These are phyloP conservation scores for Apiospora sp. DNA, from an alignment of 2,329 filamentous ascomycete genomes.

Conservation along the genomic window DNA sequence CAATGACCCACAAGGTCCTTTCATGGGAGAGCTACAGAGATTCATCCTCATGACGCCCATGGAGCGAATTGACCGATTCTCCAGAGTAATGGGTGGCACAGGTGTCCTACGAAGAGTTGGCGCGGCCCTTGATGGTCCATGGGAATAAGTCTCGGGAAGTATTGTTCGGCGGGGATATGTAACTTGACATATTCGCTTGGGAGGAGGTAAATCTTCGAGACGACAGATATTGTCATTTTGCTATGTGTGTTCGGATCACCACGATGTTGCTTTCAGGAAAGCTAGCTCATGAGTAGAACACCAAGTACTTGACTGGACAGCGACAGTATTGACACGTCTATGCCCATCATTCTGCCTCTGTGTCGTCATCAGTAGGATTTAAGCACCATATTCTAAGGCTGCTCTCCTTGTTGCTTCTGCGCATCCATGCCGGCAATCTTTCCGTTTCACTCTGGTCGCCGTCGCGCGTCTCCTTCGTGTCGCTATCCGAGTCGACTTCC, in stretches of 20 bases:
- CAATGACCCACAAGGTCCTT: slow-evolving; percentile 29
- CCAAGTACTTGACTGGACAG: neutral
- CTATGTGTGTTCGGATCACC: slow-evolving; percentile 26
- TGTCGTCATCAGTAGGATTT: slow-evolving; percentile 25
- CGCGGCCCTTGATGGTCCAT: slow-evolving; percentile 57
- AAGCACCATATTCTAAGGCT: slow-evolving; percentile 56
- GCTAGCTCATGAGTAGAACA: neutral
- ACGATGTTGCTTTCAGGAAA: slow-evolving; percentile 14
- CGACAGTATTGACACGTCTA: neutral
- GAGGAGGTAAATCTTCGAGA: neutral
- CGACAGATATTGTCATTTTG: slow-evolving; percentile 30
- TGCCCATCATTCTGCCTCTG: neutral
- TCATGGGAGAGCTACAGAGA: slow-evolving; percentile 49
- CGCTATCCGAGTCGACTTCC: slow-evolving; percentile 22
- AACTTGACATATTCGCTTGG: neutral
- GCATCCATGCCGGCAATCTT: slow-evolving; percentile 36
- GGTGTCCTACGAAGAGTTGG: slow-evolving; percentile 61
- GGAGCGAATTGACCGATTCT: slow-evolving; percentile 60
- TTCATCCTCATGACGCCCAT: slow-evolving; percentile 65
- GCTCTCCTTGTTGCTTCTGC: slow-evolving; percentile 47
- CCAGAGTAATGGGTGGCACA: slow-evolving; percentile 59
- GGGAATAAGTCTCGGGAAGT: slow-evolving; percentile 43
- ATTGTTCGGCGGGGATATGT: neutral
- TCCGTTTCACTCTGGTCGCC: neutral
- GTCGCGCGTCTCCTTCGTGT: slow-evolving; percentile 1